These are phyloP conservation scores for Hypoxylon sp. DNA, from an alignment of 2,329 filamentous ascomycete genomes.

Conservation along the genomic window DNA sequence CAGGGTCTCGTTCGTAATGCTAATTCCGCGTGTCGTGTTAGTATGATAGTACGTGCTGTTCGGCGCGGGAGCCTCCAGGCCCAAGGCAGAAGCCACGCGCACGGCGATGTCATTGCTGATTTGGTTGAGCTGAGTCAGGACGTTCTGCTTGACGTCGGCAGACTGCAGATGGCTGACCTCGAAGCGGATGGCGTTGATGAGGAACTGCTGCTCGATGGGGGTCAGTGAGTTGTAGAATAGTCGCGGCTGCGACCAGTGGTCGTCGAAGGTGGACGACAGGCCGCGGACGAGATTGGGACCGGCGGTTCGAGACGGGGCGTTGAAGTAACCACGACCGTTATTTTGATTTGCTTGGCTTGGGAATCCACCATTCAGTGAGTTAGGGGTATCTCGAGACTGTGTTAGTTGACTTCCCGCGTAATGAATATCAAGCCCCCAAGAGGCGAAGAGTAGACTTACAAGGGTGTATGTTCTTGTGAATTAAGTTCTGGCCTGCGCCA, in stretches of 20 bases:
- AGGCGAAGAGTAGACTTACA: slow-evolving; percentile 58
- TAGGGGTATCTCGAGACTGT: slow-evolving; percentile 68
- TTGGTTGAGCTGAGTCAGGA: slow-evolving; percentile 77
- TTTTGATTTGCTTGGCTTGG: slow-evolving; percentile 77
- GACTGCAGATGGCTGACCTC: slow-evolving; percentile 75
- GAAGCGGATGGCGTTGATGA: slow-evolving; percentile 81
- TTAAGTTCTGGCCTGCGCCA: slow-evolving; percentile 77
- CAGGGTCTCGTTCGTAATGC: slow-evolving; percentile 71
- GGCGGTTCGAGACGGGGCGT: slow-evolving; percentile 69
- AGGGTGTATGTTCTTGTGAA: slow-evolving; percentile 75
- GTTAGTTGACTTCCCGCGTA: slow-evolving; percentile 2
- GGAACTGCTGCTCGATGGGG: slow-evolving; percentile 76
- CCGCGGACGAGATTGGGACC: slow-evolving; percentile 70
- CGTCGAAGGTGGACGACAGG: slow-evolving; percentile 75
- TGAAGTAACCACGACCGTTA: slow-evolving; percentile 78
- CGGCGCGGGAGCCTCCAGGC: slow-evolving; percentile 69
- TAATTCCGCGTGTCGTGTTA: slow-evolving; percentile 74
- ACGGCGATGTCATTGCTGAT: slow-evolving; percentile 76
- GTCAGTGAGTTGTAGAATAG: slow-evolving; percentile 82
- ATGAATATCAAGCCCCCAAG: not conserved
- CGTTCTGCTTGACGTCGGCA: slow-evolving; percentile 72
- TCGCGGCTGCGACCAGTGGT: slow-evolving; percentile 80
- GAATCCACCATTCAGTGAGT: slow-evolving; percentile 74
- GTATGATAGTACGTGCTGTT: slow-evolving; percentile 77
- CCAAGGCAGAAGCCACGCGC: slow-evolving; percentile 75